Evolutionary conservation across 768 basidiomycete genomes (phyloP), one percentile per base, ranked within the genome.

Genomic region (Gyrodon lividus): DNA sequence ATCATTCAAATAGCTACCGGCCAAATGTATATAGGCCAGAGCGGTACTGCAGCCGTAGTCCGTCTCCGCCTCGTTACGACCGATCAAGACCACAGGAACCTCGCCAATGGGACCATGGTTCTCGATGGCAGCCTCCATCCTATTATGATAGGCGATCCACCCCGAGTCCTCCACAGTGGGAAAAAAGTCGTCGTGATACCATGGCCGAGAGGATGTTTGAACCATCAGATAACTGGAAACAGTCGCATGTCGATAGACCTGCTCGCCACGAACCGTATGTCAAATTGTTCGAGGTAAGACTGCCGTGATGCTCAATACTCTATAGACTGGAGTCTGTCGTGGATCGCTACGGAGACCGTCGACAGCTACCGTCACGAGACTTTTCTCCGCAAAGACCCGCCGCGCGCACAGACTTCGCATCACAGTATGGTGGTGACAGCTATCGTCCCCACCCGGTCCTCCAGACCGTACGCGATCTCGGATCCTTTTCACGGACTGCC

Each of bases 211-310:
- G 84, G 56, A 80, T 83, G 74, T 83, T 89, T 61, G 88, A 89
- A 62, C 86, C 87, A 28, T 86, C 84, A 30, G 83, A 86, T 17
- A 69, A 73, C 28, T 89, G 88, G 87, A 86, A 83, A 62, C 79
- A 84, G 56, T 67, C 70, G 8, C 81, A 81, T 58, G 60, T 60
- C 43, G 80, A 82, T 59, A 74, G 75, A 58, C 62, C 72, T 26
- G 26, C 45, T 31, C 71, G 75, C 56, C 62, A 66, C 41, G 79
- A 76, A 57, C 61, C 57, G 77, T 76, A 70, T 62, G 72, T 73
- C 54, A 37, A 44, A 52, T 56, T 39, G 33, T 48, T 51, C 43
- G 44, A 62, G 57, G 63, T 63, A 61, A 59, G 45, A 50, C 57
- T 48, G 34, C 51, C 40, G 43, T 64, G 52, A 53, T 59, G 49